A percentile compares a stretch with the other conserved stretches of the same genome.
Conservation (phyloP, 225 moss, liverwort and hornwort species). For the Physcomitrellopsis africana region DNA sequence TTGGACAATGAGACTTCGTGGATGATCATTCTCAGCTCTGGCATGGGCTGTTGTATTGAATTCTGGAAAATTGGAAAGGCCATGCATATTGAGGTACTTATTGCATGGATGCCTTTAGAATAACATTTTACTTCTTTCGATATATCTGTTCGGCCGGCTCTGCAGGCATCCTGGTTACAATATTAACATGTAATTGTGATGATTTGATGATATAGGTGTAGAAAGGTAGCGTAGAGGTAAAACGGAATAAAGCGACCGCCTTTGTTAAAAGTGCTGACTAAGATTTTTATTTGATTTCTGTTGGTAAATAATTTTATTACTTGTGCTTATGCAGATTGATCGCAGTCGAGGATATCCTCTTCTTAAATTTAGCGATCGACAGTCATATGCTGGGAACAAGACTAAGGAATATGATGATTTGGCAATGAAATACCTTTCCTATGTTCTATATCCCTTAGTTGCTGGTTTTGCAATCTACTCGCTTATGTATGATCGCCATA, state of each 20-base stretch:
- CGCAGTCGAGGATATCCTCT: constrained; percentile 56
- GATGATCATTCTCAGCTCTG: constrained; percentile 73
- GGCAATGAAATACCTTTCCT: constrained; percentile 69
- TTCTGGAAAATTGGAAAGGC: constrained; percentile 85
- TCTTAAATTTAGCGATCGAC: constrained; percentile 61
- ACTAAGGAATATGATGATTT: constrained; percentile 75
- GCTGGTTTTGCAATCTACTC: constrained; percentile 68
- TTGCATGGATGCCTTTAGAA: background rate
- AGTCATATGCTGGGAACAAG: constrained; percentile 67
- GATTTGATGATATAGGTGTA: background rate
- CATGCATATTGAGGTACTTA: constrained; percentile 64
- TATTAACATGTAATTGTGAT: background rate
- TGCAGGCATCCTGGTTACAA: background rate
- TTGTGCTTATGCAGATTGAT: constrained; percentile 44
- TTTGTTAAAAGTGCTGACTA: background rate
- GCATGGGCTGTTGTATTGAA: constrained; percentile 66
- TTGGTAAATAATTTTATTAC: background rate
- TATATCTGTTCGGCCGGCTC: too few species aligned
- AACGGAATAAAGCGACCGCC: background rate
- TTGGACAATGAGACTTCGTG: constrained; percentile 78
- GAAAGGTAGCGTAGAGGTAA: background rate
- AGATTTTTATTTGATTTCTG: background rate
- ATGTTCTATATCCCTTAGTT: constrained; percentile 64
- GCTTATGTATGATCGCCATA: constrained; percentile 68
- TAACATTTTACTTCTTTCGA: too few species aligned